phyloP scores from a whole-genome alignment of 2,329 filamentous ascomycete species.

The Aureobasidium mangrovei region DNA sequence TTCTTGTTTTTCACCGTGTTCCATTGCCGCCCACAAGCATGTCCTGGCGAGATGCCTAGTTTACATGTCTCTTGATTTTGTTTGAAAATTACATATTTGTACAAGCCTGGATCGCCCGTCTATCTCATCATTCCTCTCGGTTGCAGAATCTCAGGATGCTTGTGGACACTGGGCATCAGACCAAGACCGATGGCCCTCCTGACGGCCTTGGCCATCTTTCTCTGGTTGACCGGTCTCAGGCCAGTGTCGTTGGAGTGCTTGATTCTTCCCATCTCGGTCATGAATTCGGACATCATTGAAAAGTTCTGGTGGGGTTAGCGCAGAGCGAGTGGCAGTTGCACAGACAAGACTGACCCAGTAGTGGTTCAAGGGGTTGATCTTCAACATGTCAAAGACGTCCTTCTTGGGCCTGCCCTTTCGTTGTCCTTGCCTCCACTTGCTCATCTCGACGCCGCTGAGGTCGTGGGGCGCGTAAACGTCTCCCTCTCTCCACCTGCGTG shows the following conservation, averaged over 20 bases:
- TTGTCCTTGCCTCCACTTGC: slow-evolving; percentile 61
- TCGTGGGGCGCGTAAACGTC: slow-evolving; percentile 91
- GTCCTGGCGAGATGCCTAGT: too few relatives aligned
- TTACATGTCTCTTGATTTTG: too few relatives aligned
- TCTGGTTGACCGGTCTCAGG: slow-evolving; percentile 79
- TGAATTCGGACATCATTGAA: slow-evolving; percentile 80
- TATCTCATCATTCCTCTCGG: neutral
- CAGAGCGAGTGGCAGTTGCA: neutral
- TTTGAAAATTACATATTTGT: neutral
- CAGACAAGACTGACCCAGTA: slow-evolving; percentile 62
- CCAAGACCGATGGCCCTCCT: slow-evolving; percentile 81
- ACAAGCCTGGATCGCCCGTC: neutral
- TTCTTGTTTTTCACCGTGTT: too few relatives aligned
- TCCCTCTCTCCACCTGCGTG: slow-evolving; percentile 63
- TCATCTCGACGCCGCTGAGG: slow-evolving; percentile 66
- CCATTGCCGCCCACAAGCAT: too few relatives aligned
- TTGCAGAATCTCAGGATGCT: slow-evolving; percentile 69
- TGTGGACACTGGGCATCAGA: slow-evolving; percentile 82
- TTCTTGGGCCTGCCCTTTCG: slow-evolving; percentile 37
- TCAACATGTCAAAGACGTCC: slow-evolving; percentile 73
- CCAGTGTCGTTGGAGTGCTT: slow-evolving; percentile 67
- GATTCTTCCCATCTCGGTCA: slow-evolving; percentile 77
- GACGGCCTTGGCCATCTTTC: slow-evolving; percentile 87
- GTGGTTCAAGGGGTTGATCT: slow-evolving; percentile 69
- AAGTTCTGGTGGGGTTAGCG: slow-evolving; percentile 59